Evolutionary conservation across 257 asterid genomes (phyloP), one percentile per base, ranked within the genome.

Genomic region (Anisodus tanguticus): DNA sequence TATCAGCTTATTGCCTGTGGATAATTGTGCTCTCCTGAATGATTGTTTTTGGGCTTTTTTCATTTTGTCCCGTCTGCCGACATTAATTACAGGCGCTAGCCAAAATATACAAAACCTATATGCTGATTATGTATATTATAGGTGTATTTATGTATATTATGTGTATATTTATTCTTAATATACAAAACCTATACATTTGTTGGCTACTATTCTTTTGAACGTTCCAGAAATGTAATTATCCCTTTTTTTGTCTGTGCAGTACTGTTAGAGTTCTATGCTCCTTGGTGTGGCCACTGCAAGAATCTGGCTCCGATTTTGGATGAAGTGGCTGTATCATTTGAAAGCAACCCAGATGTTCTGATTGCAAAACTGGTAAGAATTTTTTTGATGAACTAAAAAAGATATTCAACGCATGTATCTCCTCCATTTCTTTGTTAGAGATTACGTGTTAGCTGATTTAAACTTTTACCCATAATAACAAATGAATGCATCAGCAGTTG

Each of bases 281-380:
- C 98, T 9, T 93, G 97, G 97, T 93, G 98, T 79, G 96, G 97
- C 85, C 97, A 94, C 91, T 92, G 98, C 97, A 86, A 92, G 92
- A 77, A 72, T 64, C 89, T 95, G 67, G 96, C 97, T 70, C 98
- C 98, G 41, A 93, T 90, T 88, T 85, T 95, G 91, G 98, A 93
- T 60, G 98, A 93, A 90, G 97, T 95, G 62, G 98, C 98, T 35
- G 63, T 87, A 85, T 89, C 92, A 70, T 92, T 88, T 86, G 80
- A 91, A 72, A 87, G 86, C 1, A 91, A 93, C 79, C 90, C 91
- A 11, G 90, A 88, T 88, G 90, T 93, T 84, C 0, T 93, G 60
- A 95, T 95, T 83, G 94, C 97, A 3, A 93, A 95, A 88, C 87
- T 91, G 80, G 98, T 94, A 88, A 87, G 82, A 64, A 54, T 31